These are phyloP conservation scores for Claviceps spartinae DNA, from an alignment of 2,329 filamentous ascomycete species.

Conservation along the genomic window DNA sequence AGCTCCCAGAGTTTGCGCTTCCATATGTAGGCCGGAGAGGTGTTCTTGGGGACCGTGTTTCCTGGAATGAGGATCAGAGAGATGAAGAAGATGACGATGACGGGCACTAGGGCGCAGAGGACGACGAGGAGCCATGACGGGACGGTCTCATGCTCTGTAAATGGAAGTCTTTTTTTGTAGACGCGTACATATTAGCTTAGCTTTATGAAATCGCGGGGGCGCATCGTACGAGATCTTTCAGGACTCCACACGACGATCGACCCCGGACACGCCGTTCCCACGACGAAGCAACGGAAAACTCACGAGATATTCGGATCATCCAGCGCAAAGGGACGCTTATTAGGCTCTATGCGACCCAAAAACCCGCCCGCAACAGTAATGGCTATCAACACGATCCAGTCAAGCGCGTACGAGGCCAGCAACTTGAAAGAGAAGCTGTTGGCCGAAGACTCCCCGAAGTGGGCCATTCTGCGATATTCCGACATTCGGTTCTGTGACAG, in stretches of 20 bases:
- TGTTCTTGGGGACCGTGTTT: constrained; percentile 46
- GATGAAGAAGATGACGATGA: constrained; percentile 53
- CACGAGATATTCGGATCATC: constrained; percentile 62
- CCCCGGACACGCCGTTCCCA: neutral
- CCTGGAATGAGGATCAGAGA: constrained; percentile 61
- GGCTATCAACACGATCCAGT: constrained; percentile 56
- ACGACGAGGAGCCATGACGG: constrained; percentile 50
- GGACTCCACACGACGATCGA: neutral
- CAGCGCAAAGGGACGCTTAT: constrained; percentile 58
- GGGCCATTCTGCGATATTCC: constrained; percentile 17
- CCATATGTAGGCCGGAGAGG: constrained; percentile 55
- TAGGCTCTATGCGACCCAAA: constrained; percentile 48
- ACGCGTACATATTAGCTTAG: neutral
- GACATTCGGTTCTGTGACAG: constrained; percentile 10
- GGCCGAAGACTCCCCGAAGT: constrained; percentile 9
- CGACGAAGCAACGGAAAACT: constrained; percentile 9
- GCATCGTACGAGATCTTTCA: neutral
- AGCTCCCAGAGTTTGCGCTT: constrained; percentile 81
- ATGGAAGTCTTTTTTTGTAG: constrained; percentile 48
- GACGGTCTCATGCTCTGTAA: constrained; percentile 57
- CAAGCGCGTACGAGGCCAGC: constrained; percentile 55
- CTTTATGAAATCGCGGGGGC: neutral
- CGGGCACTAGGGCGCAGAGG: constrained; percentile 51
- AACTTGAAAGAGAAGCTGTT: constrained; percentile 19
- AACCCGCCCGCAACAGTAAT: constrained; percentile 43